These are phyloP conservation scores for Physaria fendleri DNA, from an alignment of 345 rosid species.

Conservation along the genomic window DNA sequence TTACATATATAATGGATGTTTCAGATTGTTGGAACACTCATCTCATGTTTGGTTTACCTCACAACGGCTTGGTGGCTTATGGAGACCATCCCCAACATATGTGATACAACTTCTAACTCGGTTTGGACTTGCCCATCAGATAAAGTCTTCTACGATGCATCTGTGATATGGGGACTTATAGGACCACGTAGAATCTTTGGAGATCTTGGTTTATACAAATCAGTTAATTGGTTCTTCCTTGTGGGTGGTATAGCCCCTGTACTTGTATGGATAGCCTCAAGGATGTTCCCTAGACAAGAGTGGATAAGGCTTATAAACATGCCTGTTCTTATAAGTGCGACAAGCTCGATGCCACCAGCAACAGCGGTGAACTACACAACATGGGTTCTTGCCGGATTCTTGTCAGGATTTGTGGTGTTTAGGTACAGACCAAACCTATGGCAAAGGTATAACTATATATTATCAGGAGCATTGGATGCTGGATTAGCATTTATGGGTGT, in stretches of 20 bases:
- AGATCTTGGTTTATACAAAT: slow-evolving; percentile 61
- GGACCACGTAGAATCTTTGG: slow-evolving; percentile 95
- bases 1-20: background rate
- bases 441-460: slow-evolving; percentile 81
- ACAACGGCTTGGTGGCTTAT: slow-evolving; percentile 96
- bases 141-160: slow-evolving; percentile 88
- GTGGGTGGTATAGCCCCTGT: slow-evolving; percentile 71
- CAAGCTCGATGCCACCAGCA: slow-evolving; percentile 89
- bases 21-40: slow-evolving; percentile 78
- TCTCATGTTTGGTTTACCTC: slow-evolving; percentile 75
- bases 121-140: slow-evolving; percentile 92
- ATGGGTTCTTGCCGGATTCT: slow-evolving; percentile 72
- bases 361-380: slow-evolving; percentile 98
- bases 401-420: slow-evolving; percentile 78
- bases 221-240: slow-evolving; percentile 89
- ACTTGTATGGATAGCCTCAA: slow-evolving; percentile 74
- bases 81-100: slow-evolving; percentile 81
- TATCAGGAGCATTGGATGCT: slow-evolving; percentile 90
- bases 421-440: slow-evolving; percentile 73
- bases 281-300: slow-evolving; percentile 63
- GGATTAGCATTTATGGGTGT: slow-evolving; percentile 98
- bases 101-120: slow-evolving; percentile 55
- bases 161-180: slow-evolving; percentile 90
- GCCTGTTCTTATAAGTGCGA: slow-evolving; percentile 84
- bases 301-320: slow-evolving; percentile 89